Evolutionary conservation across 164 flowering plant species (phyloP).

Genomic region (Pachysandra terminalis): DNA sequence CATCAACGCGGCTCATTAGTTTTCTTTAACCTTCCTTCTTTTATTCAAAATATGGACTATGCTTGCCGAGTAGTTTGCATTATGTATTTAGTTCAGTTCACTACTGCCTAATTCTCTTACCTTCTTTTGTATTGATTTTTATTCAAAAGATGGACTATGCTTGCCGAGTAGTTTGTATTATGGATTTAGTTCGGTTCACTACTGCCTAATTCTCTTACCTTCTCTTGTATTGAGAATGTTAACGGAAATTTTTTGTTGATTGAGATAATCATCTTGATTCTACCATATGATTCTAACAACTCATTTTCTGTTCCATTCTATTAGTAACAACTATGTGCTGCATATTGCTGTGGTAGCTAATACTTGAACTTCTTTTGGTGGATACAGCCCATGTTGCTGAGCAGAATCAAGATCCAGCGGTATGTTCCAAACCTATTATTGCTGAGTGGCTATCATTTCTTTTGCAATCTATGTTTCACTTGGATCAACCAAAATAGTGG

Average conservation of each 20-base stretch:
- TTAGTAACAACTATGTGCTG: not conserved
- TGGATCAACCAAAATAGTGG: no score
- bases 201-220: not conserved
- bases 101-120: no score
- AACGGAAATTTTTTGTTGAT: no score
- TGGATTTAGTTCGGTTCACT: no score
- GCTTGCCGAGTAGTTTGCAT: no score
- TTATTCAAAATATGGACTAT: no score
- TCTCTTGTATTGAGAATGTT: not conserved
- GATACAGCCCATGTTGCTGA: slow-evolving; percentile 33
- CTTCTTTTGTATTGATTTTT: no score
- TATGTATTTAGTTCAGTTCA: no score
- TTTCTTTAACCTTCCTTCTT: no score
- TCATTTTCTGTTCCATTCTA: not conserved
- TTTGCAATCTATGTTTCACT: not conserved
- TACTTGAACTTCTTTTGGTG: slow-evolving; percentile 13
- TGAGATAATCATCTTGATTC: not conserved
- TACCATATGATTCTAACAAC: not conserved
- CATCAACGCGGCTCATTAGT: no score
- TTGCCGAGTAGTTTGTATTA: no score
- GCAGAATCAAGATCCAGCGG: slow-evolving; percentile 36
- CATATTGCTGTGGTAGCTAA: slow-evolving; percentile 8
- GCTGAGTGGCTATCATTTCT: not conserved
- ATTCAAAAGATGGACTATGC: no score
- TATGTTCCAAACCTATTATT: slow-evolving; percentile 17